These are phyloP conservation scores for Suhomyces anneliseae DNA, from an alignment of 1,139 yeast species.

Conservation along the genomic window DNA sequence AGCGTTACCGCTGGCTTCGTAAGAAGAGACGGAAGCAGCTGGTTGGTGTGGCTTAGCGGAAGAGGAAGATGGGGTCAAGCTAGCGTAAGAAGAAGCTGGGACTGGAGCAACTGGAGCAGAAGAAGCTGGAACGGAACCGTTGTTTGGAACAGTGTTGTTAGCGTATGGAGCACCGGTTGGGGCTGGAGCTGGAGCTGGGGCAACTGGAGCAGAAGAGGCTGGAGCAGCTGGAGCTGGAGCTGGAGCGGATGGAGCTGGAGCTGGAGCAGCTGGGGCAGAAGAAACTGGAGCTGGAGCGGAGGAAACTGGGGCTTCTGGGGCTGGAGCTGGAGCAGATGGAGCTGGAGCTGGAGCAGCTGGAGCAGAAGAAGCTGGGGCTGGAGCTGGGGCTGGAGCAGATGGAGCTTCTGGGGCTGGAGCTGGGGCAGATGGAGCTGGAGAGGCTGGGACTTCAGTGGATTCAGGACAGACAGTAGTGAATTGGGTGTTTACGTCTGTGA, in stretches of 20 bases:
- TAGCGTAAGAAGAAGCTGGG: background rate
- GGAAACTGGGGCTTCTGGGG: conserved; percentile 14
- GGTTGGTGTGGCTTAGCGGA: background rate
- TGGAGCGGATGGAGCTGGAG: conserved; percentile 3
- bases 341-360: conserved; percentile 10
- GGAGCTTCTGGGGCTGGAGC: conserved; percentile 7
- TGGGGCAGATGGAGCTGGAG: conserved; percentile 8
- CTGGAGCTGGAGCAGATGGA: conserved; percentile 15
- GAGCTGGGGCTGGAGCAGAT: conserved; percentile 8
- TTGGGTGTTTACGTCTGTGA: conserved; percentile 8
- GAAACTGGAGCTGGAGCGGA: conserved; percentile 10
- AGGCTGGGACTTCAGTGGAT: conserved; percentile 9
- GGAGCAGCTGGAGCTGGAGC: conserved; percentile 14
- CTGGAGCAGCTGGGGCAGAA: conserved; percentile 7
- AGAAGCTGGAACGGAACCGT: conserved; percentile 1
- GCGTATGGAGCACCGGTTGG: conserved; percentile 7
- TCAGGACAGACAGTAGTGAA: conserved; percentile 14
- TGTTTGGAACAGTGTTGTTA: conserved; percentile 2
- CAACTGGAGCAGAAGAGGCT: background rate
- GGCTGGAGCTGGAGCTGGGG: conserved; percentile 4
- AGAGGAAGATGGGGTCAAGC: conserved; percentile 1
- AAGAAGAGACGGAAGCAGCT: conserved; percentile 7
- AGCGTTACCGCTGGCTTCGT: conserved; percentile 16
- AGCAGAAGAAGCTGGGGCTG: conserved; percentile 7
- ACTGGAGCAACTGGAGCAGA: conserved; percentile 8